Percentiles rank a stretch among this genome's conserved stretches.
Evolutionary conservation across 306 rosid genomes (phyloP).

Genomic region (Quercus variabilis): DNA sequence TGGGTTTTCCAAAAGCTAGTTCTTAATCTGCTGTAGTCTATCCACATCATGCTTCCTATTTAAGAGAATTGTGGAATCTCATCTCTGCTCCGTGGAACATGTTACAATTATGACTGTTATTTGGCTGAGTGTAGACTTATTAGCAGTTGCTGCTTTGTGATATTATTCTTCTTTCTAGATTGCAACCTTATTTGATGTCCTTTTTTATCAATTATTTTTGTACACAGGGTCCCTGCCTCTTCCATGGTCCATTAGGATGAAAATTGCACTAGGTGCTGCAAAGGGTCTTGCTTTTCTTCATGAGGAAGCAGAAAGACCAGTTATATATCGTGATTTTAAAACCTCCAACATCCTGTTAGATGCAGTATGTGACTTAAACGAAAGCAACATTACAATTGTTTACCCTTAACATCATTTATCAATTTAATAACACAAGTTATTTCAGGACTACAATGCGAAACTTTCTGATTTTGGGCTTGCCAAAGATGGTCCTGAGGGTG

Average conservation of each 20-base stretch:
- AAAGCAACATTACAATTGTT: background rate
- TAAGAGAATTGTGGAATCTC: slow-evolving; percentile 1
- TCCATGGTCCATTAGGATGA: slow-evolving; percentile 98
- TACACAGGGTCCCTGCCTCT: slow-evolving; percentile 88
- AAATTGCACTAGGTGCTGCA: slow-evolving; percentile 96
- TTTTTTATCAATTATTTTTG: slow-evolving; percentile 20
- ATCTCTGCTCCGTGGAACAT: background rate
- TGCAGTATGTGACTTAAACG: slow-evolving; percentile 63
- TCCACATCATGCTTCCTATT: background rate
- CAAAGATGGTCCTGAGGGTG: slow-evolving; percentile 98
- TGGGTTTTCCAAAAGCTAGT: background rate
- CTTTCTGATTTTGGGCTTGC: slow-evolving; percentile 99
- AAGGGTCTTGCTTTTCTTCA: slow-evolving; percentile 97
- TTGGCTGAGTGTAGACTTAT: slow-evolving; percentile 11
- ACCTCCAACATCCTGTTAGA: slow-evolving; percentile 93
- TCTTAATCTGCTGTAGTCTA: background rate
- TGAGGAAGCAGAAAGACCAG: slow-evolving; percentile 94
- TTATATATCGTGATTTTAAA: slow-evolving; percentile 92
- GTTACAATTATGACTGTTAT: background rate
- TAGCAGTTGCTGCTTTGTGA: slow-evolving; percentile 4
- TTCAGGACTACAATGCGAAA: slow-evolving; percentile 93
- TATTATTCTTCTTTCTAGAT: background rate
- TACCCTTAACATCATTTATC: slow-evolving; percentile 14
- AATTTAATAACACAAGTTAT: slow-evolving; percentile 29
- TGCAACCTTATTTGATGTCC: slow-evolving; percentile 16